Conservation (phyloP, 2,329 filamentous ascomycete species). For the Cladosporium cucumerinum region DNA sequence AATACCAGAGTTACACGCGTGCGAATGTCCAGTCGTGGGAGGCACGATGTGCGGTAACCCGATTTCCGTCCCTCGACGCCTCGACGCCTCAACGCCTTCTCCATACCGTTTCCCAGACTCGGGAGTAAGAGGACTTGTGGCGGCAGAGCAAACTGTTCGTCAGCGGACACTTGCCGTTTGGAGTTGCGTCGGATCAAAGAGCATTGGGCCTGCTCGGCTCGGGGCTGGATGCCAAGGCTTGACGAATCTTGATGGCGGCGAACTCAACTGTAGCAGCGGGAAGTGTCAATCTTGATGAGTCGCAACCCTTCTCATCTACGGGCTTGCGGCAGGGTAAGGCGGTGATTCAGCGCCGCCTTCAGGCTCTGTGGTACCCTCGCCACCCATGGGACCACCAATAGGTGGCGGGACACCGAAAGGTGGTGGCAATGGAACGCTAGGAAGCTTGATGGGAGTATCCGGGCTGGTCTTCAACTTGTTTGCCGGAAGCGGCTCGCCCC, state of each 20-base stretch:
- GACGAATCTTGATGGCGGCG: neutral
- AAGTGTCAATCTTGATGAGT: neutral
- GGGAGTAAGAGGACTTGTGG: neutral
- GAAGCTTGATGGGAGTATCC: conserved; percentile 64
- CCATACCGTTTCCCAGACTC: neutral
- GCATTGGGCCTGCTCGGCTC: neutral
- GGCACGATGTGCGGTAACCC: neutral
- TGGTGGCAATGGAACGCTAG: conserved; percentile 32
- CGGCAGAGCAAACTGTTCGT: neutral
- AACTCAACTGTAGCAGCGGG: neutral
- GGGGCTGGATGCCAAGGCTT: neutral
- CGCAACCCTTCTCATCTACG: neutral
- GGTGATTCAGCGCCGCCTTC: conserved; percentile 3
- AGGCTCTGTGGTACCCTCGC: neutral
- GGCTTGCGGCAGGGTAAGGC: conserved; percentile 11
- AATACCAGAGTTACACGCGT: neutral
- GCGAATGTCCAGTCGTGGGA: neutral
- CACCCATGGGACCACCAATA: neutral
- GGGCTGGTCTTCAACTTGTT: conserved; percentile 60
- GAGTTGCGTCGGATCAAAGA: neutral
- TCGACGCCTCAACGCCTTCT: neutral
- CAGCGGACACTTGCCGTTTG: neutral
- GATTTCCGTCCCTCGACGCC: neutral
- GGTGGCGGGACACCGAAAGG: conserved; percentile 9
- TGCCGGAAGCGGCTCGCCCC: conserved; percentile 70